Base-by-base conservation (phyloP, 2,329 filamentous ascomycete species). In the Venturia carpophila region DNA sequence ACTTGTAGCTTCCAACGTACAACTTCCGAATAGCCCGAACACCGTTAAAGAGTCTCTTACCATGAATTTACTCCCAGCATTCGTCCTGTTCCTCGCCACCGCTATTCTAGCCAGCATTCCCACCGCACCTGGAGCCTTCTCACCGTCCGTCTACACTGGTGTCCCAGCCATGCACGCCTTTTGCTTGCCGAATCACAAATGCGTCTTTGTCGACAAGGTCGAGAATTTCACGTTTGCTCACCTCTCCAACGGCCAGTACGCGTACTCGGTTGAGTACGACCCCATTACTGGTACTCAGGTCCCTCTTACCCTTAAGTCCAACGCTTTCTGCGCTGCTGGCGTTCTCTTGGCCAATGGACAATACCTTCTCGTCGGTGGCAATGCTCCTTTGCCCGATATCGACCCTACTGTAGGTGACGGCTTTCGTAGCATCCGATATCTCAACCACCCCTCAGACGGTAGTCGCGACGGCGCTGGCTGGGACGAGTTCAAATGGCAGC, bases 151-250 rank as follows among this genome's bases (percentile, higher is more conserved):
- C 21, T 74, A 79, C 66, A 83, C 82, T 63, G 84, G 84, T 68
- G 84, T 86, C n/a, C 83, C 84, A 49, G 83, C 79, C 19, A 87
- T 87, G 84, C 83, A 85, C 69, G 84, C 83, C 67, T 82, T 79
- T 69, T 77, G 87, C 27, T 77, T 86, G 76, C 81, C 78, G 17
- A 85, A 86, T 69, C 83, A 84, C 30, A 77, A 79, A 63, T 83
- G 86, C 13, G 77, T 84, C 45, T 87, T 87, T 73, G 74, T 86
- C 19, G 84, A 87, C 76, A 87, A 87, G 71, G 78, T 87, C 39
- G 84, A 87, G 71, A 82, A 86, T 71, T 86, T 83, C 72, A 85
- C 84, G 0, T 77, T 86, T 66, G 69, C 86, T 58, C 80, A 77
- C 67, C 77, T 84, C 9, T 67, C 77, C 19, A 80, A 84, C 70